Percentiles rank a stretch among this genome's conserved stretches.
Evolutionary conservation across 345 rosid genomes (phyloP).

Genomic region (Cardamine chenopodiifolia): DNA sequence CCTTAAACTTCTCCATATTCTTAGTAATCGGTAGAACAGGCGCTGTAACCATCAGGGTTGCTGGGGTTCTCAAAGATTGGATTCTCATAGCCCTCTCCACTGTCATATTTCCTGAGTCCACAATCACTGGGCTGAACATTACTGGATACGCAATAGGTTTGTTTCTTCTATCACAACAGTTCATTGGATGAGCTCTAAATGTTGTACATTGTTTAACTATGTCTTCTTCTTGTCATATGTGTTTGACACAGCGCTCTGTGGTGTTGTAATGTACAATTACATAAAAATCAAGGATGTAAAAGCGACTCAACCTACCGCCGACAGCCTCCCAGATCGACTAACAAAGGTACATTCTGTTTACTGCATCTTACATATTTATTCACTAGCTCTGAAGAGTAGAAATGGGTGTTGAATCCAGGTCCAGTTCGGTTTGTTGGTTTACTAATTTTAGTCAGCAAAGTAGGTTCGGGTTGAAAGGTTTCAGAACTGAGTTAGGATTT

Average conservation of each 20-base stretch:
- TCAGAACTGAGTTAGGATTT: background rate
- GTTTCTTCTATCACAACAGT: conserved; percentile 10
- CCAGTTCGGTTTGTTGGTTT: background rate
- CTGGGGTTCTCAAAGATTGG: conserved; percentile 97
- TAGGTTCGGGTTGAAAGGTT: background rate
- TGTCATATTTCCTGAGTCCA: conserved; percentile 87
- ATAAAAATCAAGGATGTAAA: conserved; percentile 75
- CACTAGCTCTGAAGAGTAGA: conserved; percentile 8
- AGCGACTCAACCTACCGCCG: conserved; percentile 65
- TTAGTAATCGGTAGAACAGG: conserved; percentile 96
- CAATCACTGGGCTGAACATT: conserved; percentile 88
- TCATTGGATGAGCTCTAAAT: background rate
- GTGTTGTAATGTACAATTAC: conserved; percentile 96
- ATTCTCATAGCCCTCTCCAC: conserved; percentile 95
- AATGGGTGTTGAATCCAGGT: background rate
- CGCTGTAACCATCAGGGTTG: conserved; percentile 90
- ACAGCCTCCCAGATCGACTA: conserved; percentile 74
- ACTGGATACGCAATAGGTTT: conserved; percentile 94
- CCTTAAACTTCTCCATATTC: conserved; percentile 90
- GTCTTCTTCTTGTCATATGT: conserved; percentile 5
- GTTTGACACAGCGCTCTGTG: conserved; percentile 71
- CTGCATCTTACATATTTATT: background rate
- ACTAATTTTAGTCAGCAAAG: background rate
- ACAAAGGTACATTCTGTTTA: conserved; percentile 59
- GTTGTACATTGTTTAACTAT: conserved; percentile 20